phyloP scores from a whole-genome alignment of 495 filamentous ascomycete species.

The Aspergillus nanangensis region DNA sequence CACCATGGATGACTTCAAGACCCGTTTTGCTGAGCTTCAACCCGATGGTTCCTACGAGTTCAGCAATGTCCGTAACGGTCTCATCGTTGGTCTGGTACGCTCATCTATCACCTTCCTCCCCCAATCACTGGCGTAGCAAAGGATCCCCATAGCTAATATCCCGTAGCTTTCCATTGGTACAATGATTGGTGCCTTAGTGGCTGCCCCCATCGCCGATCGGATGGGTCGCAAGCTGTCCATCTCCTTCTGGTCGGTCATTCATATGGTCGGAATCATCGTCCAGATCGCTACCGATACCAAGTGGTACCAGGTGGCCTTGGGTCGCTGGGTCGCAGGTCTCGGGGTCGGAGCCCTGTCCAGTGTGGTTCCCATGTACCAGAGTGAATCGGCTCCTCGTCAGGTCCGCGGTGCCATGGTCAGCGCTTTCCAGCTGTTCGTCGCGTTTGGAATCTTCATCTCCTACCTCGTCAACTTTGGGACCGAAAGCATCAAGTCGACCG shows the following conservation, averaged over 20 bases:
- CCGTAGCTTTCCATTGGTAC: constrained; percentile 58
- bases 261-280: constrained; percentile 65
- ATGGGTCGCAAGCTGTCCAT: constrained; percentile 51
- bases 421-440: constrained; percentile 83
- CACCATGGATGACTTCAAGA: constrained; percentile 51
- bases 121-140: not conserved
- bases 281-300: constrained; percentile 55
- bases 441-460: constrained; percentile 78
- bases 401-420: constrained; percentile 66
- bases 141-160: constrained; percentile 13
- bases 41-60: constrained; percentile 37
- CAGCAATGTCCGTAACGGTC: constrained; percentile 50
- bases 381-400: constrained; percentile 60
- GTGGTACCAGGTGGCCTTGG: constrained; percentile 52
- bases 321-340: constrained; percentile 58
- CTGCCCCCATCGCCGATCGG: constrained; percentile 51
- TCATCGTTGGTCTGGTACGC: constrained; percentile 53
- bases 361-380: constrained; percentile 70
- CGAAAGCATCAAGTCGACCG: constrained; percentile 44
- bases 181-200: constrained; percentile 62
- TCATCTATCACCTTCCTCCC: not conserved
- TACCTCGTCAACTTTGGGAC: constrained; percentile 82
- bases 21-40: constrained; percentile 40
- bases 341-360: constrained; percentile 70
- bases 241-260: constrained; percentile 54